phyloP scores from a whole-genome alignment of 345 rosid genomes.

The Carallia brachiata region DNA sequence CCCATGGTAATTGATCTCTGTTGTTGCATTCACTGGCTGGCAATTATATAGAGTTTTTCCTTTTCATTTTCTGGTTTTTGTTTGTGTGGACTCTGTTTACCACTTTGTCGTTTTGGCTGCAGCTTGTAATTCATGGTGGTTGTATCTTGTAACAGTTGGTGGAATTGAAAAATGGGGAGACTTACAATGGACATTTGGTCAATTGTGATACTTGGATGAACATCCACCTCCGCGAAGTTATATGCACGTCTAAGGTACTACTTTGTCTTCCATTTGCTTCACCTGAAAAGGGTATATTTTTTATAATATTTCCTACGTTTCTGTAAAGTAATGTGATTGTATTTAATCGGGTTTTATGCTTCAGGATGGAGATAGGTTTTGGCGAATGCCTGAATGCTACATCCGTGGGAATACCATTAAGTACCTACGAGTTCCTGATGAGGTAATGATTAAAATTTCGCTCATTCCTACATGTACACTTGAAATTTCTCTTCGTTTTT shows the following conservation, averaged over 20 bases:
- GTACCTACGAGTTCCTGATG: conserved; percentile 98
- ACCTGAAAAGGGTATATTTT: not conserved
- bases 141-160: conserved; percentile 58
- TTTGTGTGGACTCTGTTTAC: not conserved
- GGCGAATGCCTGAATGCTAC: conserved; percentile 99
- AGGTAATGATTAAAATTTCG: conserved; percentile 41
- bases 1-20: conserved; percentile 51
- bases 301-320: conserved; percentile 3
- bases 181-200: conserved; percentile 92
- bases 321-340: not conserved
- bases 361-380: conserved; percentile 98
- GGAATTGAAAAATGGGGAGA: conserved; percentile 95
- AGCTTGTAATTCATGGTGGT: conserved; percentile 22
- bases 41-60: not conserved
- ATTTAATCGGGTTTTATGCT: conserved; percentile 1
- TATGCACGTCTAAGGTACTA: conserved; percentile 87
- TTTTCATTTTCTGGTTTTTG: conserved; percentile 2
- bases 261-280: not conserved
- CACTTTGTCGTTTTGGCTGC: not conserved
- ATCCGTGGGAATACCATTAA: conserved; percentile 96
- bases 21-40: not conserved
- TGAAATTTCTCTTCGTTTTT: not conserved
- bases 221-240: conserved; percentile 97
- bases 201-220: conserved; percentile 99
- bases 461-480: not conserved